Conservation (phyloP, 75 land plant species). For the Picea sitchensis region DNA sequence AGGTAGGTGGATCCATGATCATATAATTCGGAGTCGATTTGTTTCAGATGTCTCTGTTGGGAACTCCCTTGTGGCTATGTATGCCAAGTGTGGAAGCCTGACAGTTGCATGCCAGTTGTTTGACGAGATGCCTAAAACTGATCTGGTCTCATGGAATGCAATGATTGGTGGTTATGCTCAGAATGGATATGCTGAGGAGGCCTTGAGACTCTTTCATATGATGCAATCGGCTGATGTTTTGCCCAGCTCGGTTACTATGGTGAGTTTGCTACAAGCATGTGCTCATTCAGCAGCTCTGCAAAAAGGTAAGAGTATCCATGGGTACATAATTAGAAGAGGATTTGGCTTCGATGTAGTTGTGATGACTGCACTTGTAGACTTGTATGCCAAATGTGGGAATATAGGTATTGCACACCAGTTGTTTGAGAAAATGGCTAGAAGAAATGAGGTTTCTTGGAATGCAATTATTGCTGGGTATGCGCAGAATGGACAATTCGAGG, state of each 20-base stretch:
- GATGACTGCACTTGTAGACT: constrained; percentile 17
- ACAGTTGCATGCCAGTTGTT: constrained; percentile 17
- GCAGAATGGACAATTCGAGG: neutral
- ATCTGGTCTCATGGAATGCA: constrained; percentile 29
- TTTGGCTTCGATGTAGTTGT: constrained; percentile 12
- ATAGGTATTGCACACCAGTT: constrained; percentile 15
- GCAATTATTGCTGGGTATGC: constrained; percentile 5
- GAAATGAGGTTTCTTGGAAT: constrained; percentile 6
- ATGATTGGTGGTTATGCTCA: constrained; percentile 26
- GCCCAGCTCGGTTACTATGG: constrained; percentile 20
- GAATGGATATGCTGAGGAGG: constrained; percentile 24
- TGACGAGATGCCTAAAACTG: constrained; percentile 8
- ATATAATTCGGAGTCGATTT: constrained; percentile 8
- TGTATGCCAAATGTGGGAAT: constrained; percentile 28
- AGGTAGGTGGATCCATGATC: constrained; percentile 25
- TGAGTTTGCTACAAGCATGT: constrained; percentile 22
- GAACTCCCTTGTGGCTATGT: constrained; percentile 23
- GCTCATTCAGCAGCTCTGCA: constrained; percentile 12
- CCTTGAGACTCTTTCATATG: constrained; percentile 14
- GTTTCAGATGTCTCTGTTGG: constrained; percentile 14
- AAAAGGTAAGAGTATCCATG: constrained; percentile 19
- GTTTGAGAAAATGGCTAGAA: constrained; percentile 3
- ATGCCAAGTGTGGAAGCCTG: constrained; percentile 15
- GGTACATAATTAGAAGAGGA: constrained; percentile 8
- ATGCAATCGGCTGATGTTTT: constrained; percentile 17